Evolutionary conservation across 257 asterid species (phyloP), one percentile per base, ranked within the genome.

Genomic region (Haberlea rhodopensis): DNA sequence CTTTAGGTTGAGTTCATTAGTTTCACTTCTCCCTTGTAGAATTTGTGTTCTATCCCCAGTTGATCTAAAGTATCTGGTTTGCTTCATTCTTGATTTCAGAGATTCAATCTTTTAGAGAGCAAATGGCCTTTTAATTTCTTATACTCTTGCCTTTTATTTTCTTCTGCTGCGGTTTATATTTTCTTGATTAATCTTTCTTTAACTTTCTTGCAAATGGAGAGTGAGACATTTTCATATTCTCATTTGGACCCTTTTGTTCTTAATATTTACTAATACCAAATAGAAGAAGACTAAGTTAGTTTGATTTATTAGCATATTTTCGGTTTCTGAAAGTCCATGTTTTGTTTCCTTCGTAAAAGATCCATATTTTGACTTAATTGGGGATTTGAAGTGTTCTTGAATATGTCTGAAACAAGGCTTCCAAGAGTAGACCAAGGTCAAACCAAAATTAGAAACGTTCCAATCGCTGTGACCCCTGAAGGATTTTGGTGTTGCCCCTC

Each of bases 401-500:
- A 13, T 2, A 79, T 55, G 45, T 55, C 70, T 65, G 49, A 53
- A 65, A 25, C 18, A 21, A 20, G 43, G 64, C 1, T 34, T 37
- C 69, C 84, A 27, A 89, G 83, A 65, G 78, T 82, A 80, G 98
- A 89, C 27, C 88, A 83, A 34, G 84, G 86, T 53, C 96, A 81
- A 60, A 79, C 96, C 32, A 92, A 82, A 59, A 76, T 92, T 37
- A 85, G 75, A 55, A 85, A 68, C 68, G 51, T 4, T 49, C 53
- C 46, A 11, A 27, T 27, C 26, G 61, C 61, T 56, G 29, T 20
- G 8, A 56, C 61, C 19, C 10, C 40, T n/a, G 28, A 56, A 56
- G 61, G 20, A 24, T 92, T 92, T 66, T 92, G 99, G 99, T 92
- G 99, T 77, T 92, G 99, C 65, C 99, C 99, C 29, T 85, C 95